phyloP scores from a whole-genome alignment of 345 rosid species.

The Camelina neglecta region DNA sequence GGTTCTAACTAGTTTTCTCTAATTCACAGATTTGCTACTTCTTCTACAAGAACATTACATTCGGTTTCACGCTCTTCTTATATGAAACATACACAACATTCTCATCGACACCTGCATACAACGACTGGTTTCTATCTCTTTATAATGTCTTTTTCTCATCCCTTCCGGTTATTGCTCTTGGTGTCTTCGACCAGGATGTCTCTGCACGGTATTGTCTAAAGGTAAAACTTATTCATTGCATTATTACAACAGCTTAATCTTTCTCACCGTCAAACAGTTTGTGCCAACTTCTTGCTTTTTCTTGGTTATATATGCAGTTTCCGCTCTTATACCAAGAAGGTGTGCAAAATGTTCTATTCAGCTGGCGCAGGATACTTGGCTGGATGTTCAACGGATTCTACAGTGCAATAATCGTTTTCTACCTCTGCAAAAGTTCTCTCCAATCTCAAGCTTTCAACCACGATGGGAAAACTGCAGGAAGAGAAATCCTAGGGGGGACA shows the following conservation, averaged over 20 bases:
- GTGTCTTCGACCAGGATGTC: slow-evolving; percentile 93
- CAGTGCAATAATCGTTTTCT: slow-evolving; percentile 68
- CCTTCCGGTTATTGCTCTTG: slow-evolving; percentile 77
- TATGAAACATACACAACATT: slow-evolving; percentile 77
- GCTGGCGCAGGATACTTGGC: slow-evolving; percentile 75
- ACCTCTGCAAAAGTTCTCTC: slow-evolving; percentile 64
- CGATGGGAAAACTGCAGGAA: slow-evolving; percentile 66
- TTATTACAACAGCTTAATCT: slow-evolving; percentile 17
- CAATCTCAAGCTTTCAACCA: slow-evolving; percentile 69
- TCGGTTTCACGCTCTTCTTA: slow-evolving; percentile 77
- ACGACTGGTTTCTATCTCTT: slow-evolving; percentile 85
- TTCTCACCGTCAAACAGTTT: slow-evolving; percentile 12
- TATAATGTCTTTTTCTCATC: slow-evolving; percentile 82
- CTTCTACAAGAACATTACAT: slow-evolving; percentile 89
- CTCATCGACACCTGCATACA: slow-evolving; percentile 75
- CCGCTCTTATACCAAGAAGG: slow-evolving; percentile 94
- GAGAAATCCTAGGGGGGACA: slow-evolving; percentile 68
- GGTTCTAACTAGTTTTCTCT: slow-evolving; percentile 1
- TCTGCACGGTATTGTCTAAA: slow-evolving; percentile 67
- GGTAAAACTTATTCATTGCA: slow-evolving; percentile 49
- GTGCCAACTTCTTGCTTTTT: slow-evolving; percentile 7
- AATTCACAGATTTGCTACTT: slow-evolving; percentile 87
- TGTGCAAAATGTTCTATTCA: slow-evolving; percentile 77
- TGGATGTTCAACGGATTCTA: slow-evolving; percentile 85
- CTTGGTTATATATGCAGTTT: slow-evolving; percentile 53